phyloP scores from a whole-genome alignment of 2,329 filamentous ascomycete species.

The Exophiala phaeomuriformis region DNA sequence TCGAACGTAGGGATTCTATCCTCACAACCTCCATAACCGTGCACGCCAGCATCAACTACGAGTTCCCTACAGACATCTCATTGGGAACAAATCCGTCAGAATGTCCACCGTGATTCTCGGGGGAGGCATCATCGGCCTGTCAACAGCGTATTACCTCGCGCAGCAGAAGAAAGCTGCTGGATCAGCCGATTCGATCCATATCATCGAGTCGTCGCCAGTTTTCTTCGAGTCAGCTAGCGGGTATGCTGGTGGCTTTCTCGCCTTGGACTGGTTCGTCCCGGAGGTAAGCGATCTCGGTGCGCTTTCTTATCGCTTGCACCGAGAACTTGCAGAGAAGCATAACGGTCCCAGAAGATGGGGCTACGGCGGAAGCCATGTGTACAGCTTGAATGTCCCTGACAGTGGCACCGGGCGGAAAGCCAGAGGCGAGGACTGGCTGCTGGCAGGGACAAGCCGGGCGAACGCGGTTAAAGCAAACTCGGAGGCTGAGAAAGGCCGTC shows the following conservation, averaged over 20 bases:
- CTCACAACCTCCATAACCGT: too few relatives aligned
- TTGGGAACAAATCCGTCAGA: slow-evolving; percentile 3
- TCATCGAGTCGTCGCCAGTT: slow-evolving; percentile 51
- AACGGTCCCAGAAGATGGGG: slow-evolving; percentile 54
- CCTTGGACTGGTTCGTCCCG: slow-evolving; percentile 62
- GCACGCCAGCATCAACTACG: too few relatives aligned
- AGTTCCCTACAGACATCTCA: too few relatives aligned
- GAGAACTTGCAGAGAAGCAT: slow-evolving; percentile 53
- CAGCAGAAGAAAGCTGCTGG: slow-evolving; percentile 33
- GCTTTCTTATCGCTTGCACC: slow-evolving; percentile 64
- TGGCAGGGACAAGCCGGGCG: slow-evolving; percentile 56
- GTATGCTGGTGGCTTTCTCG: slow-evolving; percentile 66
- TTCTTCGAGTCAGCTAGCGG: slow-evolving; percentile 70
- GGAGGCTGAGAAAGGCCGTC: not conserved
- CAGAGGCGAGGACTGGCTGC: slow-evolving; percentile 58
- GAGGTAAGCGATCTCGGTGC: slow-evolving; percentile 53
- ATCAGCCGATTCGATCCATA: slow-evolving; percentile 44
- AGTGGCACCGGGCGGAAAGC: slow-evolving; percentile 33
- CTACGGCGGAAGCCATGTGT: slow-evolving; percentile 51
- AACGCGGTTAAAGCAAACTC: slow-evolving; percentile 39
- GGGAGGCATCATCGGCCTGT: slow-evolving; percentile 62
- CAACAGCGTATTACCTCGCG: slow-evolving; percentile 66
- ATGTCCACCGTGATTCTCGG: slow-evolving; percentile 60
- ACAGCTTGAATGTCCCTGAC: slow-evolving; percentile 45
- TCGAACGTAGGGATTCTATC: too few relatives aligned